These are phyloP conservation scores for Saturnispora quitensis DNA, from an alignment of 805 yeast genomes.

Conservation along the genomic window DNA sequence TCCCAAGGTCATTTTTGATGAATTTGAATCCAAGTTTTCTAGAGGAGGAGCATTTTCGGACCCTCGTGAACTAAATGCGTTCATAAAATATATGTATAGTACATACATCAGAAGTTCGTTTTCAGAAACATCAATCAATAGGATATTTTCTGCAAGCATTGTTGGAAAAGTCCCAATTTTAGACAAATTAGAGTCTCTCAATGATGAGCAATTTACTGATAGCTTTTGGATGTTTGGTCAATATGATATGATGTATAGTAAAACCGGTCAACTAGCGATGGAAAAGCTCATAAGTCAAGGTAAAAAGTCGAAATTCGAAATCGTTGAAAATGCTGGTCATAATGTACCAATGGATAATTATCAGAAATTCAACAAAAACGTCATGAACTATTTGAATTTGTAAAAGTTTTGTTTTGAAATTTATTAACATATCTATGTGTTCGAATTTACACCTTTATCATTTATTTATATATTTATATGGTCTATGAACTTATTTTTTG, in stretches of 20 bases:
- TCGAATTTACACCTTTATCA: background rate
- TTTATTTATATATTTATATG: background rate
- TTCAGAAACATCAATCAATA: constrained; percentile 33
- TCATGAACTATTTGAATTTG: constrained; percentile 29
- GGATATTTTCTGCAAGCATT: constrained; percentile 46
- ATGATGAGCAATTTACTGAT: constrained; percentile 21
- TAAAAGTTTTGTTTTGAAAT: background rate
- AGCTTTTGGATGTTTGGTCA: constrained; percentile 55
- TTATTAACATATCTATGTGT: background rate
- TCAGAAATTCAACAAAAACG: constrained; percentile 40
- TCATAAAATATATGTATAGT: constrained; percentile 28
- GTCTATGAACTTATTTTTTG: constrained; percentile 13
- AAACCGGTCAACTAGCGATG: constrained; percentile 44
- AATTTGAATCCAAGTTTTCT: constrained; percentile 24
- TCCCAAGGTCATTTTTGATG: constrained; percentile 20
- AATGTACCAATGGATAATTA: constrained; percentile 66
- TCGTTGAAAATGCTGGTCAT: constrained; percentile 59
- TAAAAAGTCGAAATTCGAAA: constrained; percentile 26
- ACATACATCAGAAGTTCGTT: constrained; percentile 24
- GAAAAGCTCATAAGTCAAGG: constrained; percentile 17
- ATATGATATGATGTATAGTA: constrained; percentile 65
- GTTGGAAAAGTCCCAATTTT: constrained; percentile 57
- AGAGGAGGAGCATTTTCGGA: constrained; percentile 20
- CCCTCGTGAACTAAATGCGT: constrained; percentile 22
- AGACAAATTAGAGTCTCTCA: constrained; percentile 37